These are phyloP conservation scores for Ploettnerulaceae sp. DNA, from an alignment of 2,329 filamentous ascomycete species.

Conservation along the genomic window DNA sequence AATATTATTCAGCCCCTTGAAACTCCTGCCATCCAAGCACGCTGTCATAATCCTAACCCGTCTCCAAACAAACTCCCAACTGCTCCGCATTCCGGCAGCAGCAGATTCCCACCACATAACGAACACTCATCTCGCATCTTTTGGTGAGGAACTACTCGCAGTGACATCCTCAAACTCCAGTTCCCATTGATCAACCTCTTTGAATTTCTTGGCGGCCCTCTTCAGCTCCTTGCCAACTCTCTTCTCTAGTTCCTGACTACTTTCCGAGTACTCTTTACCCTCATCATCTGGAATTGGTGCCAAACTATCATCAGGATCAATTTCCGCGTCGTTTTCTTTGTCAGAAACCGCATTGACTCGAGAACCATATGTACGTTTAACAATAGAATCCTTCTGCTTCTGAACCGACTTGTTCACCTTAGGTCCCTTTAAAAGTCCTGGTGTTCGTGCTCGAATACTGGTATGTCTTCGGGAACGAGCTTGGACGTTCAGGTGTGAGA, in stretches of 20 bases:
- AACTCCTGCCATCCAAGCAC: conserved; percentile 3
- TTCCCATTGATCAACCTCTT: conserved; percentile 65
- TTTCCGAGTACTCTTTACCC: conserved; percentile 30
- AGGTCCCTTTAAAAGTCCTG: conserved; percentile 25
- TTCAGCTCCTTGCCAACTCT: conserved; percentile 45
- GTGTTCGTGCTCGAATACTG: conserved; percentile 18
- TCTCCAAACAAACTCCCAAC: not conserved
- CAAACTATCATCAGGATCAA: conserved; percentile 38
- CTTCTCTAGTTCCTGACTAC: conserved; percentile 37
- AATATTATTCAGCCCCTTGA: not conserved
- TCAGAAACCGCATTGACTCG: conserved; percentile 40
- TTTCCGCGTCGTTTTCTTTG: conserved; percentile 50
- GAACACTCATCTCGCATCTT: conserved; percentile 42
- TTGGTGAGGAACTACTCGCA: conserved; percentile 48
- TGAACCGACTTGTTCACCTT: conserved; percentile 20
- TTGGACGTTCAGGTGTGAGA: conserved; percentile 43
- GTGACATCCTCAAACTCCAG: conserved; percentile 61
- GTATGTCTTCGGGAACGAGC: conserved; percentile 34
- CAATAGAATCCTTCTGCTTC: conserved; percentile 20
- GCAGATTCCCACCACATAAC: not conserved
- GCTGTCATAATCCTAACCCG: not conserved
- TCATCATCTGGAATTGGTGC: conserved; percentile 43
- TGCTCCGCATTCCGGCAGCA: not conserved
- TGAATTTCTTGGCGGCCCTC: conserved; percentile 57
- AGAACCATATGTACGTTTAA: conserved; percentile 45